These are phyloP conservation scores for Chrysoporthe austroafricana DNA, from an alignment of 2,329 filamentous ascomycete species.

Conservation along the genomic window DNA sequence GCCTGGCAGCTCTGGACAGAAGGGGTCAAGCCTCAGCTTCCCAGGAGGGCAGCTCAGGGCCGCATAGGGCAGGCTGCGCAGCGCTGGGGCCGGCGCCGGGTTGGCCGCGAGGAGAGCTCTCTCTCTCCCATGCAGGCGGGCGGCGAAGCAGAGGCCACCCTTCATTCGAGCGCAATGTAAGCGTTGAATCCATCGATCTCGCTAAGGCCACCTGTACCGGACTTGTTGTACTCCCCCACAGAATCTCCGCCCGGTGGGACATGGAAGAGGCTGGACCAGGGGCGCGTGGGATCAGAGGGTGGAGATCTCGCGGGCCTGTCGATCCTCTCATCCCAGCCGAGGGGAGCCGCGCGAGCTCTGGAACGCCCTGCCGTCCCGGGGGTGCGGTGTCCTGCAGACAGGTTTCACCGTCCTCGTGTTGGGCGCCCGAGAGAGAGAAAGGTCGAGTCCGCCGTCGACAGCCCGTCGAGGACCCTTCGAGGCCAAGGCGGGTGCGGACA, in stretches of 20 bases:
- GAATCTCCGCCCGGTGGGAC: conserved; percentile 8
- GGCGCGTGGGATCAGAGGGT: neutral
- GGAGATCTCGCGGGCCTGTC: conserved; percentile 6
- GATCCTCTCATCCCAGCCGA: conserved; percentile 1
- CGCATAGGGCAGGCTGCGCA: too few species aligned
- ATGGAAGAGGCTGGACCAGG: conserved; percentile 8
- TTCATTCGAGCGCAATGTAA: neutral
- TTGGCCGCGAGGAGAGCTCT: too few species aligned
- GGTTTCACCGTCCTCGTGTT: conserved; percentile 8
- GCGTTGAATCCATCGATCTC: conserved; percentile 13
- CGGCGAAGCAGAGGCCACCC: neutral
- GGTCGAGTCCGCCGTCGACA: neutral
- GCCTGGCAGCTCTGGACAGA: neutral
- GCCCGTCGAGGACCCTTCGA: neutral
- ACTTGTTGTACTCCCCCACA: neutral
- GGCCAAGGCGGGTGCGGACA: too few species aligned
- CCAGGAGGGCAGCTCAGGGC: too few species aligned
- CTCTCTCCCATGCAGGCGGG: neutral
- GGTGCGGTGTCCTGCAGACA: neutral
- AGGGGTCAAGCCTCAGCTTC: too few species aligned
- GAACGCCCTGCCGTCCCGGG: neutral
- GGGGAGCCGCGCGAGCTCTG: neutral
- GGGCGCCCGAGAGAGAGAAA: neutral
- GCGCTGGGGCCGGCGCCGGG: too few species aligned
- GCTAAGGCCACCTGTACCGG: conserved; percentile 6